Evolutionary conservation across 2,329 filamentous ascomycete genomes (phyloP), one percentile per base, ranked within the genome.

Genomic region (Paraphoma chrysanthemicola): DNA sequence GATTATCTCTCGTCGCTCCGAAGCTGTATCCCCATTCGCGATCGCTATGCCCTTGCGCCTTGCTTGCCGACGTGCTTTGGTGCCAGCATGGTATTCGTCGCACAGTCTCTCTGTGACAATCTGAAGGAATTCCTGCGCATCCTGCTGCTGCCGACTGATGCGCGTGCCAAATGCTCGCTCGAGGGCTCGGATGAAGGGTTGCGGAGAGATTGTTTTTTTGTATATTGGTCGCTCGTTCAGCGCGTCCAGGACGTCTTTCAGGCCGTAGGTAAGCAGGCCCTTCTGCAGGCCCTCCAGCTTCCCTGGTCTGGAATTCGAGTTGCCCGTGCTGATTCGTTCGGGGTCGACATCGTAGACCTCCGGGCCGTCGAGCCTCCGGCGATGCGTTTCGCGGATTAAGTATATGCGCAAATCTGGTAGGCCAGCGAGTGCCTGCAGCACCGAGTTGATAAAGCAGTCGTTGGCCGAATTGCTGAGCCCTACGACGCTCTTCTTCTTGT

Each of bases 61-160:
- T 3, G 87, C 87, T 55, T 85, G 82, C 44, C 79, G 80, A 60
- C 93, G 84, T 11, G 92, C 93, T 71, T 90, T 86, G 68, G 86
- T 85, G 1, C 92, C 93, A 4, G 93, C 93, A 72, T 96, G 89
- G 70, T 97, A 97, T 77, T 99, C 95, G 71, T 99, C 95, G 69
- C 92, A 93, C 53, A 99, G 81, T 50, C 94, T 86, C 79, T 99
- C 94, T 2, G 92, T 90, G 11, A 99, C 90, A 48, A 98, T 89
- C 79, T 99, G 95, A 53, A 99, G 79, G 62, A 99, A 97, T 76
- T 99, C 95, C 72, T 99, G 95, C 10, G 95, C 95, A 80, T 99
- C 95, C 77, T 99, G 95, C 78, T 99, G 95, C 72, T 95, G 92
- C 51, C 94, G 85, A 73, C 91, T 97, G 67, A 99, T 96, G 67